phyloP scores from a whole-genome alignment of 2,329 filamentous ascomycete genomes.

The Neocucurbitaria cava region DNA sequence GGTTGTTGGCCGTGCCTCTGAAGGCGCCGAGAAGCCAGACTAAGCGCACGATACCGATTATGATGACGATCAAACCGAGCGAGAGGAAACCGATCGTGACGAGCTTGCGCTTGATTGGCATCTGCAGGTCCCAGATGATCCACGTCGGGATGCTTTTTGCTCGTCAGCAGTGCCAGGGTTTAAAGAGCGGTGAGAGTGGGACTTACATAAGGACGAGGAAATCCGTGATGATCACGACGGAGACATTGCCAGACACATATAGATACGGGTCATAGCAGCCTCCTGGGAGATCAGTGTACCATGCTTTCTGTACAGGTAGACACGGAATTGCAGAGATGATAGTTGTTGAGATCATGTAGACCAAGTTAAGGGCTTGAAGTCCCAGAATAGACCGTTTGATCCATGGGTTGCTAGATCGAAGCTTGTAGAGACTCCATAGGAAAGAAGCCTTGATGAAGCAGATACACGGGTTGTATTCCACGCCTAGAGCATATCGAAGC shows the following conservation, averaged over 20 bases:
- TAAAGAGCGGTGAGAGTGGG: background rate
- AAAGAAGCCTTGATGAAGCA: constrained; percentile 29
- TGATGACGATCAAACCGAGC: constrained; percentile 24
- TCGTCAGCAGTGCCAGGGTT: background rate
- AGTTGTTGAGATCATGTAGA: constrained; percentile 18
- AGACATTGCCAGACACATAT: constrained; percentile 18
- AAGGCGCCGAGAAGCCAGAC: constrained; percentile 26
- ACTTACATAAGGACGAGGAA: constrained; percentile 18
- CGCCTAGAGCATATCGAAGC: constrained; percentile 23
- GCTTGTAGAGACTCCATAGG: constrained; percentile 27
- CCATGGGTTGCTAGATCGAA: constrained; percentile 21
- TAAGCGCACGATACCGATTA: constrained; percentile 23
- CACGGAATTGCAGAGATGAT: constrained; percentile 21
- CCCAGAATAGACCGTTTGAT: constrained; percentile 22
- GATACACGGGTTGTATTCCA: constrained; percentile 28
- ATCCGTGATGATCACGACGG: constrained; percentile 26
- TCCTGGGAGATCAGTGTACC: constrained; percentile 21
- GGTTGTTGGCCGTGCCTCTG: constrained; percentile 15
- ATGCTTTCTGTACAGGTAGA: constrained; percentile 19
- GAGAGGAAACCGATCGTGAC: constrained; percentile 27
- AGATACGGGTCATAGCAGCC: constrained; percentile 15
- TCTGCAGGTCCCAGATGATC: constrained; percentile 33
- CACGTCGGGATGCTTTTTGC: constrained; percentile 26
- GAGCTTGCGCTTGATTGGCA: constrained; percentile 22
- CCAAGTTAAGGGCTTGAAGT: constrained; percentile 23